A percentile compares a stretch with the other conserved stretches of the same genome.
These are phyloP conservation scores for Podila clonocystis DNA, from an alignment of 192 early-diverging fungal species.

Conservation along the genomic window DNA sequence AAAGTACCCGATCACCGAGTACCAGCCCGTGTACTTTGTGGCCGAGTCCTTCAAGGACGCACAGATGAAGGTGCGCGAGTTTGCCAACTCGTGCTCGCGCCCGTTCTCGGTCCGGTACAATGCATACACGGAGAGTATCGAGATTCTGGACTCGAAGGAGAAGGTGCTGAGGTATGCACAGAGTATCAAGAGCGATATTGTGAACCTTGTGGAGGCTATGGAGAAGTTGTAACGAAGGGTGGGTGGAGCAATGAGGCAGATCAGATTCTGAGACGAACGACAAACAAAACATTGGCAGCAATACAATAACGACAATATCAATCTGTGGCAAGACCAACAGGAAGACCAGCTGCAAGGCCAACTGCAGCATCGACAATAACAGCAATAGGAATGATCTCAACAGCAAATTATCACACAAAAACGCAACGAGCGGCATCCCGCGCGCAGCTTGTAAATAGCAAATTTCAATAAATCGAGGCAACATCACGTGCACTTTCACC, in stretches of 20 bases:
- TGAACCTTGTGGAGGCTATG: slow-evolving; percentile 75
- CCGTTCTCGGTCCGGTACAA: slow-evolving; percentile 96
- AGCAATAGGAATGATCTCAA: too few relatives aligned
- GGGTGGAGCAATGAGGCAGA: not conserved
- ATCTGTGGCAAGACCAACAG: too few relatives aligned
- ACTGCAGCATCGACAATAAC: too few relatives aligned
- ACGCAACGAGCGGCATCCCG: too few relatives aligned
- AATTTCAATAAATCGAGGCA: too few relatives aligned
- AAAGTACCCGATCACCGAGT: slow-evolving; percentile 91
- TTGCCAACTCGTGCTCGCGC: slow-evolving; percentile 74
- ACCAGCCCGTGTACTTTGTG: slow-evolving; percentile 95
- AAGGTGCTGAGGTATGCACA: slow-evolving; percentile 82
- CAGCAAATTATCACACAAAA: too few relatives aligned
- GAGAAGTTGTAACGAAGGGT: slow-evolving; percentile 53
- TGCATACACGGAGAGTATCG: slow-evolving; percentile 88
- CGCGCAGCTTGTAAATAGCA: too few relatives aligned
- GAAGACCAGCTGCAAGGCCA: too few relatives aligned
- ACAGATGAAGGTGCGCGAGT: slow-evolving; percentile 88
- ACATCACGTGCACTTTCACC: too few relatives aligned
- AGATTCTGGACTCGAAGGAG: slow-evolving; percentile 89
- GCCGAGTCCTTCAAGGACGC: slow-evolving; percentile 94
- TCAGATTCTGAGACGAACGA: too few relatives aligned
- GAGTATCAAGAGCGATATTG: slow-evolving; percentile 80
- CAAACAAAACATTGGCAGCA: too few relatives aligned
- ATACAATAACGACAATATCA: too few relatives aligned